A percentile compares a stretch with the other conserved stretches of the same genome.
These are phyloP conservation scores for Gremmenia infestans DNA, from an alignment of 2,329 filamentous ascomycete species.

Conservation along the genomic window DNA sequence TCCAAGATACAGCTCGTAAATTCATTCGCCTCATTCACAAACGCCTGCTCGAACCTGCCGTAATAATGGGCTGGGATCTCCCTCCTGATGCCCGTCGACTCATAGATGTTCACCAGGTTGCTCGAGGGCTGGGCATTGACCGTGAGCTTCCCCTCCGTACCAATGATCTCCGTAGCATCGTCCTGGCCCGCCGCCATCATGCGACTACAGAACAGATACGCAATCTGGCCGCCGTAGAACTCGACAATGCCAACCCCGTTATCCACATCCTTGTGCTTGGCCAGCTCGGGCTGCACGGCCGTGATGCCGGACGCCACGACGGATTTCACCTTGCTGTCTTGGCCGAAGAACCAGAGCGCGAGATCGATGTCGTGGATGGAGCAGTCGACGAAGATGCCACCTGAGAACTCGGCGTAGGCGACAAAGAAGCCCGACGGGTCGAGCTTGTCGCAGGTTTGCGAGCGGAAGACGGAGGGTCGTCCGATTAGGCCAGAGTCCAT, in stretches of 20 bases:
- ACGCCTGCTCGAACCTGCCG: constrained; percentile 57
- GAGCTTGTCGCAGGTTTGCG: constrained; percentile 63
- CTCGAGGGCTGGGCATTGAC: constrained; percentile 54
- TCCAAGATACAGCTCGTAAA: constrained; percentile 57
- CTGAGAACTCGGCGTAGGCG: constrained; percentile 58
- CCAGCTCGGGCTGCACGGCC: constrained; percentile 53
- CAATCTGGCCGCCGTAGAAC: constrained; percentile 59
- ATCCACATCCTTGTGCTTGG: constrained; percentile 54
- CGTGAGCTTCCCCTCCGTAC: constrained; percentile 57
- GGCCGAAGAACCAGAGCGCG: constrained; percentile 58
- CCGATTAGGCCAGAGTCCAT: constrained; percentile 53
- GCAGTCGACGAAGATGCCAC: constrained; percentile 68
- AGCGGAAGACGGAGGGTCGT: constrained; percentile 54
- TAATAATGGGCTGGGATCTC: constrained; percentile 60
- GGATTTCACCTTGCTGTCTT: constrained; percentile 48
- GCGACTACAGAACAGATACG: constrained; percentile 57
- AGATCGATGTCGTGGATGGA: constrained; percentile 67
- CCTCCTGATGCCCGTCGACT: constrained; percentile 47
- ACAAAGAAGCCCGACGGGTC: constrained; percentile 65
- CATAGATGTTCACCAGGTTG: constrained; percentile 51
- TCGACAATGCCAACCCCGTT: constrained; percentile 61
- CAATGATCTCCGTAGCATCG: constrained; percentile 63
- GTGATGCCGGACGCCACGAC: constrained; percentile 53
- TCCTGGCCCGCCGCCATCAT: constrained; percentile 67
- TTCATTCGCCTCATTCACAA: constrained; percentile 59